phyloP scores from a whole-genome alignment of 2,329 filamentous ascomycete genomes.

The Ascomycota sp. region DNA sequence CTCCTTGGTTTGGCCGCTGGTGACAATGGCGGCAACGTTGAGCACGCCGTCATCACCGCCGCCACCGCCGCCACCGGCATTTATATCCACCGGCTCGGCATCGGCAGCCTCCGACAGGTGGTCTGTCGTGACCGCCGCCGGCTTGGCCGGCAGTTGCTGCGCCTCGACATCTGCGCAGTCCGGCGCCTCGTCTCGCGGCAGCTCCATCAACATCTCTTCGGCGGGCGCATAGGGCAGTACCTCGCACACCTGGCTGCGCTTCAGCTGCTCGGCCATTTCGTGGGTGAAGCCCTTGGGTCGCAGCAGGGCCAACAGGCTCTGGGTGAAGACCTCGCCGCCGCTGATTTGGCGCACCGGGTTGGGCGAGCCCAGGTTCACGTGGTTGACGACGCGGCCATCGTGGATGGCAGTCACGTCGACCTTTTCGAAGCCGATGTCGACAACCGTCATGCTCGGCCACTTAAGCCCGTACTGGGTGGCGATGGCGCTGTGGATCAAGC shows the following conservation, averaged over 20 bases:
- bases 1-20: slow-evolving; percentile 61
- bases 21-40: slow-evolving; percentile 70
- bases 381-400: slow-evolving; percentile 57
- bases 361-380: slow-evolving; percentile 37
- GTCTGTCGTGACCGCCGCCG: no score
- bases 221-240: slow-evolving; percentile 36
- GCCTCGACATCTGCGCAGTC: no score
- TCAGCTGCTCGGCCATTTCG: slow-evolving; percentile 52
- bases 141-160: no score
- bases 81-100: no score
- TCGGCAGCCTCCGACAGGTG: no score
- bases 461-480: slow-evolving; percentile 72
- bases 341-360: slow-evolving; percentile 33
- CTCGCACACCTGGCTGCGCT: slow-evolving; percentile 45
- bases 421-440: slow-evolving; percentile 85
- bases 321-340: slow-evolving; percentile 76
- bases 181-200: slow-evolving; percentile 22
- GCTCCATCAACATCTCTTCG: slow-evolving; percentile 24
- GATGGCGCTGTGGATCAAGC: slow-evolving; percentile 71
- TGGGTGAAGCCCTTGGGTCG: slow-evolving; percentile 34
- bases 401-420: slow-evolving; percentile 81
- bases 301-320: slow-evolving; percentile 48
- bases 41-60: slow-evolving; percentile 36
- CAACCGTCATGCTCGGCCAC: slow-evolving; percentile 56
- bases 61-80: slow-evolving; percentile 3